Percentiles rank a stretch among this genome's conserved stretches.
Conservation (phyloP, 2,329 filamentous ascomycete species). For the Trichoderma koningii region DNA sequence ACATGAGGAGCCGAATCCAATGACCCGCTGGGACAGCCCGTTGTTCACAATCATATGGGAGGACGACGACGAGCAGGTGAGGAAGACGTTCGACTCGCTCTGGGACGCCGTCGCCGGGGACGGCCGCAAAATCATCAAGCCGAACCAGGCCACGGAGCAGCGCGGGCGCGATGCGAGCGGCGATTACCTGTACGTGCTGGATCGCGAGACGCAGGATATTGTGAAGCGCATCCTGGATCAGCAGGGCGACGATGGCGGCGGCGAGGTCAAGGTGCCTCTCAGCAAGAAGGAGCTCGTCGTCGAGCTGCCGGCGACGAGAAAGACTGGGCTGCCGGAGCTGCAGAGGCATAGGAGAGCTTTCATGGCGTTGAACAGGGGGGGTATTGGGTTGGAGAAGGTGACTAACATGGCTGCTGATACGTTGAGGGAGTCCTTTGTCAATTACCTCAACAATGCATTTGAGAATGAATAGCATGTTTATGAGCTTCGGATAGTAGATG, state of each 20-base stretch:
- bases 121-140: constrained; percentile 63
- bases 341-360: constrained; percentile 78
- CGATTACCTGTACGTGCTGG: constrained; percentile 79
- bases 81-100: constrained; percentile 61
- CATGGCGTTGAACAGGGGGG: constrained; percentile 72
- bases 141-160: constrained; percentile 74
- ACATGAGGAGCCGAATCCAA: constrained; percentile 84
- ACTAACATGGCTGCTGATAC: constrained; percentile 56
- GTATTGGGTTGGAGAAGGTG: constrained; percentile 60
- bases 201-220: constrained; percentile 76
- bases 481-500: too few species aligned
- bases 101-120: constrained; percentile 74
- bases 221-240: constrained; percentile 69
- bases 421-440: constrained; percentile 64
- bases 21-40: constrained; percentile 82
- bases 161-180: constrained; percentile 62
- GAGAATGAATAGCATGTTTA: constrained; percentile 42
- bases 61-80: constrained; percentile 64
- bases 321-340: constrained; percentile 71
- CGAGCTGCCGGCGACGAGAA: constrained; percentile 62
- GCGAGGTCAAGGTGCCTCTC: constrained; percentile 54
- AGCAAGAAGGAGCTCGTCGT: constrained; percentile 57
- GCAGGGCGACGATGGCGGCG: constrained; percentile 68
- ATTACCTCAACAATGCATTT: constrained; percentile 67
- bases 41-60: constrained; percentile 79